phyloP scores from a whole-genome alignment of 257 asterid genomes.

The Plantago elongata region DNA sequence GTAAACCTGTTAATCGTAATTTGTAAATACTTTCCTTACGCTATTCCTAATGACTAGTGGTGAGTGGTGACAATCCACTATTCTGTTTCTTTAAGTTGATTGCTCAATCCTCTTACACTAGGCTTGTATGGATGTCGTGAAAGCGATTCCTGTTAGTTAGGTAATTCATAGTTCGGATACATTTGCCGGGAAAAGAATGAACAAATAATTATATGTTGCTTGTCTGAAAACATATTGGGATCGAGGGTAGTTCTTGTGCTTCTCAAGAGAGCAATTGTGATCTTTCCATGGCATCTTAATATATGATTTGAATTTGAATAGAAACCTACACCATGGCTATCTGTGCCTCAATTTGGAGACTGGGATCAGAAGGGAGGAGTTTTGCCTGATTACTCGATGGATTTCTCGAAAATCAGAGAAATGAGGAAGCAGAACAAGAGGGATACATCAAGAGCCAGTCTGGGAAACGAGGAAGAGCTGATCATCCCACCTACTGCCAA shows the following conservation, averaged over 20 bases:
- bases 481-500: conserved; percentile 39
- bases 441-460: conserved; percentile 84
- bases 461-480: conserved; percentile 83
- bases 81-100: neutral
- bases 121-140: neutral
- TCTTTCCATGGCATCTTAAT: conserved; percentile 1
- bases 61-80: neutral
- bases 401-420: conserved; percentile 78
- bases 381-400: conserved; percentile 82
- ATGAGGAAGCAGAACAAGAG: conserved; percentile 87
- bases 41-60: neutral
- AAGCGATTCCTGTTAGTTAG: neutral
- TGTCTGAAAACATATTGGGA: neutral
- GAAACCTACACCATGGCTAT: conserved; percentile 70
- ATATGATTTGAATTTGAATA: conserved; percentile 20
- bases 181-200: neutral
- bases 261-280: neutral
- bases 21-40: neutral
- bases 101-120: neutral
- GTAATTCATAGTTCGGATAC: neutral
- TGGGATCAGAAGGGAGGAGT: conserved; percentile 89
- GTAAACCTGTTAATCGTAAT: neutral
- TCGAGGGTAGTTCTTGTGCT: no score
- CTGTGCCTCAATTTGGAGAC: conserved; percentile 94
- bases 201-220: neutral